Evolutionary conservation across 176 grass and related monocot species (phyloP).

Genomic region (Triticum dicoccoides): DNA sequence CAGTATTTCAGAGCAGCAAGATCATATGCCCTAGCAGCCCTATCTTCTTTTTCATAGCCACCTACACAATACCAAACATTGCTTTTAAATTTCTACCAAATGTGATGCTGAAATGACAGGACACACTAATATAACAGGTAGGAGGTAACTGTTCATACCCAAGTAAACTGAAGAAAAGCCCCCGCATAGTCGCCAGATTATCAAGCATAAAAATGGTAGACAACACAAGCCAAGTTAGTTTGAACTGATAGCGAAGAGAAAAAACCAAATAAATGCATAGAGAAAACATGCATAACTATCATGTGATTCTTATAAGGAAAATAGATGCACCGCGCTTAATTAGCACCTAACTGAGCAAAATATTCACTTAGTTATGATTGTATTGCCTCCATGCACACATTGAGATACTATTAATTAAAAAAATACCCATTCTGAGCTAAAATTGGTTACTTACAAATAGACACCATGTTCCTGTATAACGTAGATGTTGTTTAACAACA

Average conservation of each 20-base stretch:
- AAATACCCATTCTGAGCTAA: not conserved
- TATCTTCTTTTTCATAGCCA: slow-evolving; percentile 94
- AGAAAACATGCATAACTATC: not conserved
- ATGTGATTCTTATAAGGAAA: not conserved
- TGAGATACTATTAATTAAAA: not conserved
- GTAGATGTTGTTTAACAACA: not conserved
- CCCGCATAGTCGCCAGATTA: slow-evolving; percentile 3
- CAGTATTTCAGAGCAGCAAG: slow-evolving; percentile 90
- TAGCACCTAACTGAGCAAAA: not conserved
- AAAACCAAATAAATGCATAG: not conserved
- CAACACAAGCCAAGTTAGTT: slow-evolving; percentile 32
- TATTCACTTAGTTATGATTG: not conserved
- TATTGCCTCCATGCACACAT: not conserved
- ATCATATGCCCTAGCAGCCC: slow-evolving; percentile 91
- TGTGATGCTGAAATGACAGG: not conserved
- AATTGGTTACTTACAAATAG: not conserved
- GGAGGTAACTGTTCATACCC: slow-evolving; percentile 42
- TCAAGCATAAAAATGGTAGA: slow-evolving; percentile 23
- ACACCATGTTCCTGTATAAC: not conserved
- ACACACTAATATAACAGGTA: not conserved
- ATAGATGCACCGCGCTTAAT: not conserved
- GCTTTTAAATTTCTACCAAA: not conserved
- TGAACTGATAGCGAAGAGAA: not conserved
- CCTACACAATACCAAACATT: slow-evolving; percentile 40
- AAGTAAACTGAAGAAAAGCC: slow-evolving; percentile 66